Evolutionary conservation across 2,329 filamentous ascomycete genomes (phyloP).

Genomic region (Colletotrichum viniferum): DNA sequence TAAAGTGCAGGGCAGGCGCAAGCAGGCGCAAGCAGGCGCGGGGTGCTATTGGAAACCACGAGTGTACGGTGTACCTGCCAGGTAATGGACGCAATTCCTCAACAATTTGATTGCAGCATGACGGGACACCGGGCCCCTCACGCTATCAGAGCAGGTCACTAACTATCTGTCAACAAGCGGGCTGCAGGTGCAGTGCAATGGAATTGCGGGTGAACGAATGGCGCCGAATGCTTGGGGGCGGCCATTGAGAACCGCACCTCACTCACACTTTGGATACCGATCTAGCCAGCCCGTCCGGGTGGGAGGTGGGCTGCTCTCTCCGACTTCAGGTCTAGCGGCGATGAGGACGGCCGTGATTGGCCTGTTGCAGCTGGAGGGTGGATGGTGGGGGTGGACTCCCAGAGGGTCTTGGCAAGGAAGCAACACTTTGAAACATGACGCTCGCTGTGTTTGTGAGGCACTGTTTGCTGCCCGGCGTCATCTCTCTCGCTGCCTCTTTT

Average conservation of each 20-base stretch:
- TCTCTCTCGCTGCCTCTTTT: not conserved
- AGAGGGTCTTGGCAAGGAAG: constrained; percentile 6
- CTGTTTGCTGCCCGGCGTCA: not conserved
- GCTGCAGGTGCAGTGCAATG: not conserved
- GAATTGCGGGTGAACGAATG: not conserved
- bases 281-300: not conserved
- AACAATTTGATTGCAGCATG: not conserved
- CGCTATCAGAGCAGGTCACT: not conserved
- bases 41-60: not conserved
- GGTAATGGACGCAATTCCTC: not conserved
- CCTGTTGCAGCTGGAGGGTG: not conserved
- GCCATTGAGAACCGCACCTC: not conserved
- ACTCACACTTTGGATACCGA: not conserved
- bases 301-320: not conserved
- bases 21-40: not conserved
- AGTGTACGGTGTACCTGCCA: no score
- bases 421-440: constrained; percentile 9
- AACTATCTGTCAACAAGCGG: not conserved
- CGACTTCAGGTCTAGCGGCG: not conserved
- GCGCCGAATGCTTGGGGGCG: not conserved
- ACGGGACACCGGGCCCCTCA: not conserved
- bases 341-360: not conserved
- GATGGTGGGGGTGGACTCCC: constrained; percentile 18
- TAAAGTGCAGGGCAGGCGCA: not conserved
- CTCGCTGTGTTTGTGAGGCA: not conserved